phyloP scores from a whole-genome alignment of 768 basidiomycete genomes.

The Mycena vulgaris region DNA sequence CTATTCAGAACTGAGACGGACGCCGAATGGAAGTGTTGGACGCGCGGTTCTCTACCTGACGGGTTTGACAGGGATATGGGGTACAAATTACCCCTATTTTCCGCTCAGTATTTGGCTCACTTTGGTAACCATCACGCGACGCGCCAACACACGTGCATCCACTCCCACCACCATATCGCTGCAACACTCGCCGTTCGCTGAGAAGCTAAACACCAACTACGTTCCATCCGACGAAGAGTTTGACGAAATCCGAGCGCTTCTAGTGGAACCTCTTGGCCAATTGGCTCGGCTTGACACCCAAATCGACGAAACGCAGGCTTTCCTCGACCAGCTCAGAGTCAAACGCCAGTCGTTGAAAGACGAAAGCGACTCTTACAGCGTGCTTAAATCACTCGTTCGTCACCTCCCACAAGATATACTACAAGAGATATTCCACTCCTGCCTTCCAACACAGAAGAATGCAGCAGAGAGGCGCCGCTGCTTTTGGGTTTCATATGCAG shows the following conservation, averaged over 20 bases:
- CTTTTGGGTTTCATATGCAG: slow-evolving; percentile 8
- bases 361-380: background rate
- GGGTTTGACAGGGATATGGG: too few species aligned
- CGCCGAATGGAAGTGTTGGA: too few species aligned
- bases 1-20: too few species aligned
- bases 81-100: too few species aligned
- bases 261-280: background rate
- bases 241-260: background rate
- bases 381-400: slow-evolving; percentile 26
- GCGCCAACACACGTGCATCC: too few species aligned
- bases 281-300: background rate
- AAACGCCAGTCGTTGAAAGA: background rate
- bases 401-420: slow-evolving; percentile 16
- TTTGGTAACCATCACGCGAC: too few species aligned
- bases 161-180: too few species aligned
- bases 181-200: slow-evolving; percentile 4
- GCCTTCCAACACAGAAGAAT: slow-evolving; percentile 11
- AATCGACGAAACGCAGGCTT: background rate
- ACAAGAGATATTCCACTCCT: slow-evolving; percentile 25
- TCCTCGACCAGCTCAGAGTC: background rate
- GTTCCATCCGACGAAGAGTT: slow-evolving; percentile 17
- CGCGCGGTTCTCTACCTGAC: too few species aligned
- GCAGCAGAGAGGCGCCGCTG: background rate
- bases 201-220: slow-evolving; percentile 13
- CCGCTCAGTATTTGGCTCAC: too few species aligned